Conservation (phyloP, 495 filamentous ascomycete genomes). For the Penicillium daleae region DNA sequence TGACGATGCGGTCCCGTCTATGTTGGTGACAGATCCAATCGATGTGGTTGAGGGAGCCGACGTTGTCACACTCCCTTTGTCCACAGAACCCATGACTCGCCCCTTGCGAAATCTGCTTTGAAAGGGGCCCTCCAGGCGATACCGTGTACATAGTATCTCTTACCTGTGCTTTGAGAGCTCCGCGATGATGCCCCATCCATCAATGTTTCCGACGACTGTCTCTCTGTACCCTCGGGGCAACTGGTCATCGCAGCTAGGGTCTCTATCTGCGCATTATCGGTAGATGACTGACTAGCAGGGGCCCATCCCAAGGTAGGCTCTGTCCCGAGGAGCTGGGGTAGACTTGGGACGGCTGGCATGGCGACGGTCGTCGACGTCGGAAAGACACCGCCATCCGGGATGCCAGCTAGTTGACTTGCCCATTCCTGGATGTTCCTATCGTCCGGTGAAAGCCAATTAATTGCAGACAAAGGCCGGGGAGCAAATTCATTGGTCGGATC, state of each 20-base stretch:
- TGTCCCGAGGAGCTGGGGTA: too few species aligned
- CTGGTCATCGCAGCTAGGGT: too few species aligned
- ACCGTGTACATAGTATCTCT: constrained; percentile 8
- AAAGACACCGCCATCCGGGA: not conserved
- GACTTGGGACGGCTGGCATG: too few species aligned
- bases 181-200: not conserved
- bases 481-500: too few species aligned
- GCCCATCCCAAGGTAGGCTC: too few species aligned
- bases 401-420: constrained; percentile 8
- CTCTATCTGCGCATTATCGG: too few species aligned
- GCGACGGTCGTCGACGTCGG: too few species aligned
- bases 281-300: too few species aligned
- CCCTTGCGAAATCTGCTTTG: constrained; percentile 4
- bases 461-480: not conserved
- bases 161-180: not conserved
- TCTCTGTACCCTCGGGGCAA: not conserved
- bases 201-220: not conserved
- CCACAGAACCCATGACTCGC: too few species aligned
- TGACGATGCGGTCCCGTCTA: not conserved
- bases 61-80: too few species aligned
- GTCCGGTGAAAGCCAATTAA: constrained; percentile 10
- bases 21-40: constrained; percentile 3
- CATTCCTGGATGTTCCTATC: constrained; percentile 9
- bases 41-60: not conserved
- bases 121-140: constrained; percentile 1